These are phyloP conservation scores for Coemansia sp. DNA, from an alignment of 192 early-diverging fungal genomes.

Conservation along the genomic window DNA sequence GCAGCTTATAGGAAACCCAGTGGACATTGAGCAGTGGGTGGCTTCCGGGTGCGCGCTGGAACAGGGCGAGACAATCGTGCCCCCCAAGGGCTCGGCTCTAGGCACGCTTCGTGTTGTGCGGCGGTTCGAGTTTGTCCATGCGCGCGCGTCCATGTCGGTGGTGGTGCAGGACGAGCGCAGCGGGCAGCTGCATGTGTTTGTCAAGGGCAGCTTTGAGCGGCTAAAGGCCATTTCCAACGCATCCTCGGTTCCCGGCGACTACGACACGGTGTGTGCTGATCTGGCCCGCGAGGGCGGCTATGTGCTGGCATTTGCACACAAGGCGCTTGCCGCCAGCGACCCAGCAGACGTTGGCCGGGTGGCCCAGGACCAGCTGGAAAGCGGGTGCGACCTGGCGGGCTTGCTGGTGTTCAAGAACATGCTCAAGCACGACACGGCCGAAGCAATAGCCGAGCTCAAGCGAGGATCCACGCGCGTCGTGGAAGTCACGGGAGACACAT, in stretches of 20 bases:
- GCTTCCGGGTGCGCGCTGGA: constrained; percentile 34
- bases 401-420: constrained; percentile 78
- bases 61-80: constrained; percentile 48
- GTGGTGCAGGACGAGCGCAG: constrained; percentile 51
- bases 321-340: constrained; percentile 50
- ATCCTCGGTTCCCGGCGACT: constrained; percentile 57
- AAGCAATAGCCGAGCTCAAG: constrained; percentile 67
- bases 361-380: constrained; percentile 61
- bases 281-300: constrained; percentile 72
- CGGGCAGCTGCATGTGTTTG: constrained; percentile 54
- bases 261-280: constrained; percentile 53
- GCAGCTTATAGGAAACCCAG: constrained; percentile 60
- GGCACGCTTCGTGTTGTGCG: constrained; percentile 40
- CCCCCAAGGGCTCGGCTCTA: constrained; percentile 4
- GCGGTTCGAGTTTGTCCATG: constrained; percentile 68
- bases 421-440: constrained; percentile 72
- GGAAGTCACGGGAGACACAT: constrained; percentile 83
- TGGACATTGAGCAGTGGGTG: constrained; percentile 69
- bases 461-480: constrained; percentile 66
- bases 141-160: constrained; percentile 65
- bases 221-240: constrained; percentile 58
- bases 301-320: constrained; percentile 66
- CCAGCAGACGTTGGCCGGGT: constrained; percentile 53
- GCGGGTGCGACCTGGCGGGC: constrained; percentile 57
- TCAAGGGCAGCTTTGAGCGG: constrained; percentile 64